Base-by-base conservation (phyloP, 2,329 filamentous ascomycete species). In the Harringtonia lauricola region DNA sequence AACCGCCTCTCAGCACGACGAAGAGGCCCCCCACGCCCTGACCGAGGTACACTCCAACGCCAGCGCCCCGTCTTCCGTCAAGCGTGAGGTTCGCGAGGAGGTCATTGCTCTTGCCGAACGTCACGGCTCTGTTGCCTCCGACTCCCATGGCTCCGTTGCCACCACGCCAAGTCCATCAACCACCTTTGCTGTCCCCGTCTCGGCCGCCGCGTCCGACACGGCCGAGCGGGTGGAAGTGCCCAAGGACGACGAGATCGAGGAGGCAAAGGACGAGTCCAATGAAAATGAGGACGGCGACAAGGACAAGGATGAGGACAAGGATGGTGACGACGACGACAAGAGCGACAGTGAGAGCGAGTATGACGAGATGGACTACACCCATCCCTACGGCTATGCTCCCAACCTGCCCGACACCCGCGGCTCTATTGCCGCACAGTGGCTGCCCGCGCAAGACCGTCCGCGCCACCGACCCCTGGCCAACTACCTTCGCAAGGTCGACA, bases 401-500 rank as follows among this genome's bases (percentile, higher is more conserved):
- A 50, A 50, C 1, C 52, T 61, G 4, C 58, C 59, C 0, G 58
- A 61, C 29, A 52, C 59, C 34, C 57, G 56, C 10, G 74, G 78
- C 52, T 70, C 72, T 36, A 63, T 81, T 30, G 80, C 81, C 24
- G 72, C 79, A 17, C 76, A 76, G 51, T 88, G 79, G 72, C 66
- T 90, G 35, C 69, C 76, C 33, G 67, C 71, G 33, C 79, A 82
- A 55, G 68, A 85, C 49, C 74, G 85, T 35, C 85, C 85, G 8
- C 76, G 75, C 2, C 85, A 90, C 59, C 77, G 77, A 29, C 66
- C 81, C 48, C 66, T 76, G 29, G 66, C 84, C 31, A 68, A 68
- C 37, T 60, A 78, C 9, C 85, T 86, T 49, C 81, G 78, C 68
- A 79, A 88, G 62, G 86, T 94, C 36, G 88, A 95, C 63, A 90